phyloP scores from a whole-genome alignment of 768 basidiomycete genomes.

The Phylloporus sp. region DNA sequence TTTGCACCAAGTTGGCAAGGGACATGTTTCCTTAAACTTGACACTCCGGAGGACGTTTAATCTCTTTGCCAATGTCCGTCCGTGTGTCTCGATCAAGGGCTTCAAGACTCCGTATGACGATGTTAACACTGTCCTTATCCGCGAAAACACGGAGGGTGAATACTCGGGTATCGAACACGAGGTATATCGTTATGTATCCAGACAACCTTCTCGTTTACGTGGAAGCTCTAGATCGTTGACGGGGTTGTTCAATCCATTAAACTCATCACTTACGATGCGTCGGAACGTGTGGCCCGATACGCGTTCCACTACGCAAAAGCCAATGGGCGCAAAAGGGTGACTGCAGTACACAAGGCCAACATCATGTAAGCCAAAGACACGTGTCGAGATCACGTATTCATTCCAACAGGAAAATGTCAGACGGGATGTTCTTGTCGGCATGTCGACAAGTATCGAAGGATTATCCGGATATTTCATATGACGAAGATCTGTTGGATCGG shows the following conservation, averaged over 20 bases:
- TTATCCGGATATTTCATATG: constrained; percentile 89
- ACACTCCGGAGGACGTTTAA: constrained; percentile 97
- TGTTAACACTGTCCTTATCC: constrained; percentile 96
- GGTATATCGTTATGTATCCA: constrained; percentile 40
- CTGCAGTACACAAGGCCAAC: constrained; percentile 99
- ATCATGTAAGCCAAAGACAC: constrained; percentile 71
- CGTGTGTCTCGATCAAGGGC: constrained; percentile 92
- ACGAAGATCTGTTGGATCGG: constrained; percentile 95
- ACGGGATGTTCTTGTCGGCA: constrained; percentile 98
- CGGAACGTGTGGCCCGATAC: constrained; percentile 96
- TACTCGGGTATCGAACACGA: constrained; percentile 99
- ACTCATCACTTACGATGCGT: constrained; percentile 98
- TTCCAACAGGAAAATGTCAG: constrained; percentile 91
- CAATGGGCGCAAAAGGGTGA: constrained; percentile 85
- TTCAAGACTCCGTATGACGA: constrained; percentile 99
- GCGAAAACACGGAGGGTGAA: constrained; percentile 99
- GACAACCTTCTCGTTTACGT: constrained; percentile 11
- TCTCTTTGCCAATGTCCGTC: constrained; percentile 97
- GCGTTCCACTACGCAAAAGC: constrained; percentile 97
- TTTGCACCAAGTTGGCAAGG: constrained; percentile 81
- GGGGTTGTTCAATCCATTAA: constrained; percentile 99
- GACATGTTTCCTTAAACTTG: constrained; percentile 96
- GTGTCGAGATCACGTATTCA: constrained; percentile 10
- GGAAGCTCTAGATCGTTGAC: constrained; percentile 68
- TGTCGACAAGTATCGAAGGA: constrained; percentile 95